Percentiles rank a stretch among this genome's conserved stretches.
Conservation (phyloP, 2,329 filamentous ascomycete species). For the Zymoseptoria tritici region DNA sequence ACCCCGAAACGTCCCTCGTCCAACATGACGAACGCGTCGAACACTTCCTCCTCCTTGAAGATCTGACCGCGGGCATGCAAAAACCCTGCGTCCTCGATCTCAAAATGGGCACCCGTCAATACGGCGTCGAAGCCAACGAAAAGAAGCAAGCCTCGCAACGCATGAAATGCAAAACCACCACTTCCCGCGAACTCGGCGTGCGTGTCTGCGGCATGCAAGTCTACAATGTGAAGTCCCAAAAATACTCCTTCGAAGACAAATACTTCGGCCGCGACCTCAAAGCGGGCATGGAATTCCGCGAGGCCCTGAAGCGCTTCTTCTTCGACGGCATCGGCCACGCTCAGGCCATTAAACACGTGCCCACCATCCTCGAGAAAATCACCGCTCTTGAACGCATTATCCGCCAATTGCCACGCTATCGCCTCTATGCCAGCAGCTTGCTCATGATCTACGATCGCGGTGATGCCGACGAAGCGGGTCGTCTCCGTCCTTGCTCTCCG, state of each 20-base stretch:
- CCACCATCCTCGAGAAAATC: constrained; percentile 76
- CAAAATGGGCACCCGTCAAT: constrained; percentile 98
- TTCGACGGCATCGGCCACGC: constrained; percentile 78
- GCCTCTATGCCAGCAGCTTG: constrained; percentile 91
- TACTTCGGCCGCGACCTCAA: constrained; percentile 88
- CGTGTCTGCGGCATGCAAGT: constrained; percentile 93
- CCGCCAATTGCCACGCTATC: constrained; percentile 69
- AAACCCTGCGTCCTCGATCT: constrained; percentile 93
- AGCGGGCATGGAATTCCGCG: constrained; percentile 80
- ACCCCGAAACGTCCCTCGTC: constrained; percentile 40
- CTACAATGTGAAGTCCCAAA: constrained; percentile 77
- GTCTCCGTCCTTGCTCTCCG: constrained; percentile 20
- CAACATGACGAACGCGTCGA: constrained; percentile 61
- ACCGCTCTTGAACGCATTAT: constrained; percentile 77
- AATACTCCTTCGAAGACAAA: constrained; percentile 95
- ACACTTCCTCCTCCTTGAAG: constrained; percentile 87
- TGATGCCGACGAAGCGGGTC: constrained; percentile 45
- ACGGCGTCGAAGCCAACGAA: constrained; percentile 81
- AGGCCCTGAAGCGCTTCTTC: constrained; percentile 79
- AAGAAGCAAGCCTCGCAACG: constrained; percentile 92
- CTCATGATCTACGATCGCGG: constrained; percentile 96
- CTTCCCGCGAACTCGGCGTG: constrained; percentile 83
- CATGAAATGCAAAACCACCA: constrained; percentile 86
- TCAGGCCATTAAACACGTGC: constrained; percentile 80
- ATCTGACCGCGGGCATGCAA: constrained; percentile 93